Percentiles rank a stretch among this genome's conserved stretches.
phyloP scores from a whole-genome alignment of 768 basidiomycete species.

The Leccinum subgranulosum region DNA sequence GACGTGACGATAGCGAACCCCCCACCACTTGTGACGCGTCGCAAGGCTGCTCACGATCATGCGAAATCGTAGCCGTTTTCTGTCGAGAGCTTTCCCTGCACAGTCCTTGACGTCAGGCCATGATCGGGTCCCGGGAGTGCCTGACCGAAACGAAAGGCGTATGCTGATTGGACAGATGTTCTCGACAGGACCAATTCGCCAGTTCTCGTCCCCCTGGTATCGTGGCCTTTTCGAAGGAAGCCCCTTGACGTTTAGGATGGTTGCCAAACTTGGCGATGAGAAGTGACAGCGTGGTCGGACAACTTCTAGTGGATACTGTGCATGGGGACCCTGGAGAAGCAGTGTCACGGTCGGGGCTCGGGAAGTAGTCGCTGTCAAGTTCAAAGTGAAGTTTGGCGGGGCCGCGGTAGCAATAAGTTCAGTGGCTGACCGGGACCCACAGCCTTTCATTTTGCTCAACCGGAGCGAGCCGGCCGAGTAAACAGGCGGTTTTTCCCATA shows the following conservation, averaged over 20 bases:
- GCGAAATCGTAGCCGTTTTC: conserved; percentile 8
- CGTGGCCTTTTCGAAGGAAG: not conserved
- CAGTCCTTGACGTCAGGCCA: conserved; percentile 26
- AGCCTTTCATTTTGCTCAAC: not conserved
- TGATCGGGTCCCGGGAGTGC: not conserved
- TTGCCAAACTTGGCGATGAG: not conserved
- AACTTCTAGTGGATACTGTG: not conserved
- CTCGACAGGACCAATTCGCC: not conserved
- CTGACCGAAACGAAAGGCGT: not conserved
- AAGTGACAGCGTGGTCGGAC: not conserved
- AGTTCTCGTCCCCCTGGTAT: not conserved
- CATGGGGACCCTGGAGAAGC: not conserved
- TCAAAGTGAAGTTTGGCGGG: not conserved
- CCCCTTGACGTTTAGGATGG: not conserved
- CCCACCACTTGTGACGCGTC: not conserved
- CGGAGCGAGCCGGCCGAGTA: not conserved
- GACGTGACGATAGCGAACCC: conserved; percentile 8
- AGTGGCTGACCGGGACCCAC: not conserved
- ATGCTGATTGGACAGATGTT: not conserved
- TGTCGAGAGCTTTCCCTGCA: conserved; percentile 15
- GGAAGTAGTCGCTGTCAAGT: not conserved
- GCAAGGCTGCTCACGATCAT: not conserved
- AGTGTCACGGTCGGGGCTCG: not conserved
- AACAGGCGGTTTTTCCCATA: not conserved
- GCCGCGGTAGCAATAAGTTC: conserved; percentile 11